Percentiles rank a stretch among this genome's conserved stretches.
These are phyloP conservation scores for Solanum corneliomulleri DNA, from an alignment of 257 asterid genomes.

Conservation along the genomic window DNA sequence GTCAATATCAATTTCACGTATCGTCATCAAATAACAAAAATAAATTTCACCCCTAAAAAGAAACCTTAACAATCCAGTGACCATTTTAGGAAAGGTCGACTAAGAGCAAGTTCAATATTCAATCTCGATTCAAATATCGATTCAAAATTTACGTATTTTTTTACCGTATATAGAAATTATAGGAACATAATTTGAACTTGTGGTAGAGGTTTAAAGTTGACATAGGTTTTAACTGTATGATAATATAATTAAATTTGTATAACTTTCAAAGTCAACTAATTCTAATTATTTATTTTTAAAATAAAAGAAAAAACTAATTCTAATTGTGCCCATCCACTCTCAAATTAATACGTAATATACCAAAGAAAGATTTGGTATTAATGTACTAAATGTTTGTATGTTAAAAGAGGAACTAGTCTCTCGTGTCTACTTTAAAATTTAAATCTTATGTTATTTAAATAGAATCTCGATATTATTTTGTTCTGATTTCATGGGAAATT, in stretches of 20 bases:
- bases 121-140: background rate
- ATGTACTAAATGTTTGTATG: background rate
- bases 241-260: background rate
- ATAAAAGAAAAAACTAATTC: background rate
- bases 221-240: background rate
- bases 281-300: background rate
- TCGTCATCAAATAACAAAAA: background rate
- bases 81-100: background rate
- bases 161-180: background rate
- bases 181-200: background rate
- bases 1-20: background rate
- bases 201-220: background rate
- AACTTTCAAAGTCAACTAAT: background rate
- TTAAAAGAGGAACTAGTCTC: background rate
- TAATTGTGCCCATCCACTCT: background rate
- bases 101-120: background rate
- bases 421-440: background rate
- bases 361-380: background rate
- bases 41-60: background rate
- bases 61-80: accelerated
- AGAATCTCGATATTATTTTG: background rate
- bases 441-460: background rate
- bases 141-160: background rate
- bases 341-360: background rate
- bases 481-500: background rate